Conservation (phyloP, 2,329 filamentous ascomycete genomes). For the Colletotrichum liaoningense region DNA sequence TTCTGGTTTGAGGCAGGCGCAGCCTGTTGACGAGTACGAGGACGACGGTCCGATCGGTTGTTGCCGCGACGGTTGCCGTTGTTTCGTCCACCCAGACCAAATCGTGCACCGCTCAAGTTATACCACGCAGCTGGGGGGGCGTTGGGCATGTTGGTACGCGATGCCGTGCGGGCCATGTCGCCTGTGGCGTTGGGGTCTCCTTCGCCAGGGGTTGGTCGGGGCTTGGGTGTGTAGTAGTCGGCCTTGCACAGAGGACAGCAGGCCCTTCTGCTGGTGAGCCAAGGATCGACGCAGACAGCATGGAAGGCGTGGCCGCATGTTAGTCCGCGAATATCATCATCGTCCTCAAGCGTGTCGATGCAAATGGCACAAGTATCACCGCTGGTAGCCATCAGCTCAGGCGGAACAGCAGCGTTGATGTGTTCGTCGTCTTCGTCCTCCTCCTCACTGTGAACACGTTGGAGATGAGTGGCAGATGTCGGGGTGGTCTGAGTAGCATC, state of each 20-base stretch:
- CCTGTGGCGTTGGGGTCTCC: constrained; percentile 46
- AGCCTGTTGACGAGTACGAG: constrained; percentile 21
- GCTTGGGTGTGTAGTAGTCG: constrained; percentile 96
- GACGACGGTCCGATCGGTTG: constrained; percentile 25
- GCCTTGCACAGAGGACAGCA: constrained; percentile 98
- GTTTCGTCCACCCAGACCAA: constrained; percentile 32
- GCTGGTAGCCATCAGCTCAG: constrained; percentile 82
- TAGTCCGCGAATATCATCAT: constrained; percentile 93
- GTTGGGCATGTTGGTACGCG: constrained; percentile 61
- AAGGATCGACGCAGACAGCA: constrained; percentile 93
- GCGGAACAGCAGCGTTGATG: constrained; percentile 83
- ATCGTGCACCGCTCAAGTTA: constrained; percentile 42
- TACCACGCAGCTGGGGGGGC: constrained; percentile 54
- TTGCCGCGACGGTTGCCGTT: constrained; percentile 26
- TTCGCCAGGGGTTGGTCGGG: constrained; percentile 68
- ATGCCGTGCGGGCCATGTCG: constrained; percentile 50
- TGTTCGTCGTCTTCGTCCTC: constrained; percentile 80
- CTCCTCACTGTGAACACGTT: constrained; percentile 61
- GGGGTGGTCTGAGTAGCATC: constrained; percentile 9
- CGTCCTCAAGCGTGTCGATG: constrained; percentile 91
- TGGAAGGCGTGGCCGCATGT: constrained; percentile 99
- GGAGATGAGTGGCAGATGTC: constrained; percentile 43
- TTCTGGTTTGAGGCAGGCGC: not conserved
- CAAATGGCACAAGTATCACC: constrained; percentile 98
- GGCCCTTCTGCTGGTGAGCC: constrained; percentile 92